Evolutionary conservation across 1,284 basidiomycete genomes (phyloP), one percentile per base, ranked within the genome.

Genomic region (Sporisorium graminicola): DNA sequence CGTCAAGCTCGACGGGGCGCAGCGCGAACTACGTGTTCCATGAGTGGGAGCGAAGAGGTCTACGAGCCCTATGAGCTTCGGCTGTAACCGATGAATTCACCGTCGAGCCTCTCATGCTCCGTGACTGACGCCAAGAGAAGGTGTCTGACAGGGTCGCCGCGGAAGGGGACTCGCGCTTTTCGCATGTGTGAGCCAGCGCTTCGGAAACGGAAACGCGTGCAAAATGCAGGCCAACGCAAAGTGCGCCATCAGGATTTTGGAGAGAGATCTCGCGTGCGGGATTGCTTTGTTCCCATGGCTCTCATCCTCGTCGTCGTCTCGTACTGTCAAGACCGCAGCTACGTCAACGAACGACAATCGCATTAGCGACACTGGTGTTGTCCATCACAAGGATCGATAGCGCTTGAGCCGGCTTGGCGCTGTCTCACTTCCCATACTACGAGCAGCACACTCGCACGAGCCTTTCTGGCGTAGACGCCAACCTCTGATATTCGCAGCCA

Each of bases 251-350:
- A 14, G 6, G 10, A 18, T 16, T 27, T 26, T 27, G 20, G 9
- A 46, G 22, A 1, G 26, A 49, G 16, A 29, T 49, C 47, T 29
- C 47, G 47, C 47, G 47, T 49, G 47, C 47, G 47, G 27, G 14
- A 29, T 16, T 29, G 10, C 24, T 18, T 20, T 47, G 13, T 18
- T 8, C 14, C 3, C 26, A 24, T 27, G 24, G 26, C 44, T 18
- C 22, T 47, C 50, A 51, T 29, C 50, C 7, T 33, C n/a, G n/a
- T n/a, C n/a, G n/a, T n/a, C n/a, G n/a, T n/a, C 50, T 51, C 50
- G 20, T 10, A 49, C 8, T 12, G 47, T 29, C 50, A 29, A 16
- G 6, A 20, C 31, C 31, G 35, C 50, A 20, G 37, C 6, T 27
- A 31, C 49, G 49, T 31, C 27, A n/a, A 50, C n/a, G 27, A 50